Evolutionary conservation across 257 asterid species (phyloP), one percentile per base, ranked within the genome.

Genomic region (Nyctanthes arbortristis): DNA sequence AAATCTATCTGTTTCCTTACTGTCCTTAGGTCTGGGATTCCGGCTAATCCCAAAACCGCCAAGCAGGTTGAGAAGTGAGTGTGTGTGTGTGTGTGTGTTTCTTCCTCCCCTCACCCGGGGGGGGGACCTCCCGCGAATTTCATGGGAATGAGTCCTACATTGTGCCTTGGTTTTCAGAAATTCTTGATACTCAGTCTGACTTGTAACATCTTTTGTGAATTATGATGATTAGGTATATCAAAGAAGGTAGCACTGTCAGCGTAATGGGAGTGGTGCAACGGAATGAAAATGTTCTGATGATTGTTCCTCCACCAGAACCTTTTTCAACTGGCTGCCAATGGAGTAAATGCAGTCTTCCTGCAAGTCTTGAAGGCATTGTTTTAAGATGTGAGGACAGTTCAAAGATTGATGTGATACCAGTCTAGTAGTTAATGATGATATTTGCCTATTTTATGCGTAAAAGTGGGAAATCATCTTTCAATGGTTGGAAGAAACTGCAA

Each of bases 211-310:
- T 29, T 63, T 33, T 33, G 57, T 37, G n/a, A 73, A 56, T 40
- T 3, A 27, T 61, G 12, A 33, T 18, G 12, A 33, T 18, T 77
- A 81, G 89, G 77, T 84, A 84, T 74, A 81, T 86, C 75, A 84
- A 84, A 80, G 92, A 86, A 78, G 92, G 92, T 52, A 86, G 88
- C 78, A 84, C 89, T 0, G 92, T 86, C n/a, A 84, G 88, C 14
- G 84, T 86, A 10, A 86, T 86, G 89, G 92, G 92, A 39, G 92
- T 86, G 2, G 92, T 86, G 79, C 92, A 84, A 63, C 77, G 92
- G 54, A 84, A 86, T n/a, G 89, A 86, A 34, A 86, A 80, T 14
- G 92, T 86, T 24, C 57, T 86, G 66, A 86, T 86, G 92, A 86
- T 86, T 5, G 88, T 86, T 33, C 92, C 92, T 11, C 89, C 92